Percentiles rank a stretch among this genome's conserved stretches.
Conservation (phyloP, 306 rosid genomes). For the Quercus gilva region DNA sequence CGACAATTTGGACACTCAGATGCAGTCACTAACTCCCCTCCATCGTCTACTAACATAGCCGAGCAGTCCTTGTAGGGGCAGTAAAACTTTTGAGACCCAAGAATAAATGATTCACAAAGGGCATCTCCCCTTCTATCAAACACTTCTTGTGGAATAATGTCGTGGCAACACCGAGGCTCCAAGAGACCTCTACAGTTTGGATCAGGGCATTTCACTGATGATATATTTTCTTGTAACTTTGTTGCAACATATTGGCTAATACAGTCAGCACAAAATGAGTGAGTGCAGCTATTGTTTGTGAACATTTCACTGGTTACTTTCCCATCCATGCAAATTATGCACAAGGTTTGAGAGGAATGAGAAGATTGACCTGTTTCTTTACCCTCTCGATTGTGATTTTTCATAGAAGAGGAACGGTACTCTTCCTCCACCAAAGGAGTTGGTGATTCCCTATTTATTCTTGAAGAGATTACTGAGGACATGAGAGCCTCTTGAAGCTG, state of each 20-base stretch:
- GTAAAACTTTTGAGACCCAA: conserved; percentile 36
- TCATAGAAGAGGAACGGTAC: neutral
- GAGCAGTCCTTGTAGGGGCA: conserved; percentile 64
- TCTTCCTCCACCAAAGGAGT: neutral
- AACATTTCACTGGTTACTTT: conserved; percentile 43
- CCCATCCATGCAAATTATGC: conserved; percentile 54
- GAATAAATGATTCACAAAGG: conserved; percentile 40
- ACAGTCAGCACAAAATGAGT: conserved; percentile 49
- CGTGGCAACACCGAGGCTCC: conserved; percentile 39
- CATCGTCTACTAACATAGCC: conserved; percentile 44
- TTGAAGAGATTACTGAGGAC: conserved; percentile 31
- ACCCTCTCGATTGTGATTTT: neutral
- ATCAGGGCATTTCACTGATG: conserved; percentile 48
- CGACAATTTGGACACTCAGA: conserved; percentile 48
- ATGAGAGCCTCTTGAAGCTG: conserved; percentile 41
- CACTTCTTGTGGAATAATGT: conserved; percentile 41
- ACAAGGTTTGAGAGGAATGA: conserved; percentile 25
- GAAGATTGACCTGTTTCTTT: conserved; percentile 29
- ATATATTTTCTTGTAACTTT: conserved; percentile 45
- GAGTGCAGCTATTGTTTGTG: conserved; percentile 38
- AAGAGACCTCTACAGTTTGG: conserved; percentile 41
- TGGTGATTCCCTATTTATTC: neutral
- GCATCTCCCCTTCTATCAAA: conserved; percentile 59
- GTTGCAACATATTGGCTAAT: conserved; percentile 36
- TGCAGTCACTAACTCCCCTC: conserved; percentile 28